These are phyloP conservation scores for Didymella keratinophila DNA, from an alignment of 2,329 filamentous ascomycete genomes.

Conservation along the genomic window DNA sequence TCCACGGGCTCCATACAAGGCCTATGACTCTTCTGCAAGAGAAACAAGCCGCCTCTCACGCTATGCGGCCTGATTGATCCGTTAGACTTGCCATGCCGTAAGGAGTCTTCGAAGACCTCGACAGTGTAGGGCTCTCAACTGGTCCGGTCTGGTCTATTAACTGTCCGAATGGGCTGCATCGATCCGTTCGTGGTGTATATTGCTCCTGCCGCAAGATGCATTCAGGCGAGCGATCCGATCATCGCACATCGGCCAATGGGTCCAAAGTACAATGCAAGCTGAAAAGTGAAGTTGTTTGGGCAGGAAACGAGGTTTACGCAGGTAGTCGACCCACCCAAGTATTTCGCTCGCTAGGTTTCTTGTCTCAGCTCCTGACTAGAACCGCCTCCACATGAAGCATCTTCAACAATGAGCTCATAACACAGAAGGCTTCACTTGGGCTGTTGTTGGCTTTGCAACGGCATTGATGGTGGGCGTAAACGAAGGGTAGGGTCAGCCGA, in stretches of 20 bases:
- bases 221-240: conserved; percentile 28
- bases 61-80: conserved; percentile 42
- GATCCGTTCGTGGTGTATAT: conserved; percentile 28
- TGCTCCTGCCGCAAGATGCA: conserved; percentile 25
- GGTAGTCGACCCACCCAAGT: conserved; percentile 17
- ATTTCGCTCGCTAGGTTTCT: conserved; percentile 32
- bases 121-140: conserved; percentile 34
- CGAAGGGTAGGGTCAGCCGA: conserved; percentile 31
- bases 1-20: conserved; percentile 32
- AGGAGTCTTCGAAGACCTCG: conserved; percentile 19
- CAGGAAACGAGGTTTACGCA: conserved; percentile 26
- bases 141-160: conserved; percentile 19
- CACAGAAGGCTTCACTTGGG: conserved; percentile 25
- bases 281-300: conserved; percentile 15
- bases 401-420: conserved; percentile 22
- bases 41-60: conserved; percentile 31
- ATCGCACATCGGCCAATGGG: conserved; percentile 24
- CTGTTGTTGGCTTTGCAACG: conserved; percentile 34
- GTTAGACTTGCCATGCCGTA: conserved; percentile 25
- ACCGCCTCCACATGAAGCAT: conserved; percentile 30
- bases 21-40: conserved; percentile 44
- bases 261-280: conserved; percentile 28
- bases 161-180: conserved; percentile 40
- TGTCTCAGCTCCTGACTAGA: conserved; percentile 35
- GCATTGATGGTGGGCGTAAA: conserved; percentile 31